Percentiles rank a stretch among this genome's conserved stretches.
Conservation (phyloP, 1,284 basidiomycete genomes). For the Stereum hirsutum region DNA sequence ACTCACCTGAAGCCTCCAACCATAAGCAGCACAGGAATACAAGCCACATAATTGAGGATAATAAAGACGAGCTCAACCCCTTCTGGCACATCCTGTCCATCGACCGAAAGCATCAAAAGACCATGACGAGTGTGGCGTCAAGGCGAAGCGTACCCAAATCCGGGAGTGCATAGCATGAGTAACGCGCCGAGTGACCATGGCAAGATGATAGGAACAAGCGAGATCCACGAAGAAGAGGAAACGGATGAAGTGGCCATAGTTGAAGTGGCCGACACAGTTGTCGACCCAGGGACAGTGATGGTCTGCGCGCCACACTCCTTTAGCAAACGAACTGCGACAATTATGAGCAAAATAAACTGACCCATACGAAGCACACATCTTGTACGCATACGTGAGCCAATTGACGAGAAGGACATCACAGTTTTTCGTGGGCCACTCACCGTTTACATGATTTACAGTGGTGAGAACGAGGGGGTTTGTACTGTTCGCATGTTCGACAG, state of each 20-base stretch:
- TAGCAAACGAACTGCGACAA: constrained; percentile 4
- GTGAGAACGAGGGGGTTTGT: constrained; percentile 75
- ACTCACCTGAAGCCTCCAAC: constrained; percentile 80
- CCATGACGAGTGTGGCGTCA: constrained; percentile 2
- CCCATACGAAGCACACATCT: constrained; percentile 83
- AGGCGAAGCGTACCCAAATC: constrained; percentile 42
- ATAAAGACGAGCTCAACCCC: constrained; percentile 73
- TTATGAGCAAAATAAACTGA: constrained; percentile 17
- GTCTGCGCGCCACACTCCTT: constrained; percentile 35
- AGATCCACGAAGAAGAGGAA: constrained; percentile 90
- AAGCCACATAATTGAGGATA: constrained; percentile 81
- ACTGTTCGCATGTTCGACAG: constrained; percentile 71
- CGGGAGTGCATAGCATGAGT: constrained; percentile 32
- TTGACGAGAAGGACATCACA: not conserved
- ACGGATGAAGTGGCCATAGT: constrained; percentile 86
- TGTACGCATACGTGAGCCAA: constrained; percentile 2
- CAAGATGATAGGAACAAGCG: constrained; percentile 77
- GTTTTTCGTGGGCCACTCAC: constrained; percentile 28
- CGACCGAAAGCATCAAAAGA: constrained; percentile 4
- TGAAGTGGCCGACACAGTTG: constrained; percentile 85
- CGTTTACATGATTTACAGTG: constrained; percentile 84
- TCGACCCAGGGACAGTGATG: constrained; percentile 92
- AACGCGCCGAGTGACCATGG: constrained; percentile 68
- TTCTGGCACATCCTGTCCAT: constrained; percentile 57
- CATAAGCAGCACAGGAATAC: constrained; percentile 76